Base-by-base conservation (phyloP, 192 early-diverging fungal species). In the Cladochytrium replicatum region DNA sequence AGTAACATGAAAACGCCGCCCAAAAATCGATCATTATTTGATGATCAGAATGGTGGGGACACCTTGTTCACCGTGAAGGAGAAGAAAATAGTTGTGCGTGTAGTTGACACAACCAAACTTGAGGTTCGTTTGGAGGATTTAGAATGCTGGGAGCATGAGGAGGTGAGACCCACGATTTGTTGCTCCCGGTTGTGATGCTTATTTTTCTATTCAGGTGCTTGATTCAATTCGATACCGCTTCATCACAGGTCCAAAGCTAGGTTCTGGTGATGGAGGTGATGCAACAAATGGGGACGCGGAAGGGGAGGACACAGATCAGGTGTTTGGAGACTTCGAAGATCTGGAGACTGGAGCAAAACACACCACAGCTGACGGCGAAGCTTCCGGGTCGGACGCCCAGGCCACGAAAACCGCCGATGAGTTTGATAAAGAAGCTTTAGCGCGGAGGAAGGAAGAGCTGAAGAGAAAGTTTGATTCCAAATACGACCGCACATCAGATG, bases 391-490 rank as follows among this genome's bases (percentile, higher is more conserved):
- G n/a, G 57, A 68, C 25, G 77, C 68, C 24, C 69, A 77, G 37
- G 69, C 74, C 21, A 65, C 75, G 4, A 69, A 81, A 23, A 67
- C 74, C 21, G 75, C 78, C 22, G 68, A 55, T 67, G 71, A 54
- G 78, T 76, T 39, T 11, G 55, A 74, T 38, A 32, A 37, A 38
- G 9, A 25, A 9, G 84, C 69, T 5, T 68, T 95, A 56, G 76
- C 81, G 1, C 79, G 78, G 42, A 87, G 84, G 65, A 91, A 92
- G 62, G 86, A 85, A 54, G 79, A 86, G 52, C 75, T 99, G 37
- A 90, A 91, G 58, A 84, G 75, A 53, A 95, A 93, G 67, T 99
- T 97, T 62, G 88, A 93, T 64, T 85, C 85, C 27, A 68, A 95
- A 50, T 92, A 93, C 59, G 83, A 80, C 50, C 69, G 67, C 1